Conservation (phyloP, 352 stramenopile genomes). For the Pythium rishiriense region DNA sequence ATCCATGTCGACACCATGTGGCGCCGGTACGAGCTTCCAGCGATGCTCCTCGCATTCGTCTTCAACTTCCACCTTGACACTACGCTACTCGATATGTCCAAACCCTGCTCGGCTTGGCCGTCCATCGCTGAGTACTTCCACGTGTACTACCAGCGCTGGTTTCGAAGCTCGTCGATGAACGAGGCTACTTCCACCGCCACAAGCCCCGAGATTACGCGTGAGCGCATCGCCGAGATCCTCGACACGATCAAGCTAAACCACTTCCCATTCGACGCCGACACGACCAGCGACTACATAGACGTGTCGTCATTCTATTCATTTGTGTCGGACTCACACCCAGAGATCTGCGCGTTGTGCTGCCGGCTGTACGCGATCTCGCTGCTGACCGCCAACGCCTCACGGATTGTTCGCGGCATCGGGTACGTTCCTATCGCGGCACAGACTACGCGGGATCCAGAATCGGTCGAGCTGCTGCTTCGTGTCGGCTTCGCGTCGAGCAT, state of each 20-base stretch:
- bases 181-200: neutral
- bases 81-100: conserved; percentile 51
- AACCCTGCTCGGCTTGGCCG: conserved; percentile 49
- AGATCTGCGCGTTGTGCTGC: conserved; percentile 80
- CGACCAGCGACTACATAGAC: conserved; percentile 73
- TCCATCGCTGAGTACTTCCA: conserved; percentile 65
- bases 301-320: conserved; percentile 87
- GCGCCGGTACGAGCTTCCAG: conserved; percentile 70
- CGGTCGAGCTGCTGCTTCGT: conserved; percentile 64
- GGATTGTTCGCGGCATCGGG: conserved; percentile 59
- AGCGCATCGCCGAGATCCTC: conserved; percentile 50
- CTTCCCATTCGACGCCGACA: conserved; percentile 74
- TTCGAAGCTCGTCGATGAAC: conserved; percentile 23
- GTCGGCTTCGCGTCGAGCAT: conserved; percentile 67
- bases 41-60: conserved; percentile 73
- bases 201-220: conserved; percentile 30
- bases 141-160: conserved; percentile 71
- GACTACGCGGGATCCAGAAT: conserved; percentile 44
- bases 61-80: conserved; percentile 81
- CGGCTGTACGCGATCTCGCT: conserved; percentile 72
- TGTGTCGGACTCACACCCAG: conserved; percentile 73
- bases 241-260: conserved; percentile 62
- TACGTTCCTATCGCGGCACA: conserved; percentile 57
- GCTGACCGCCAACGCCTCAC: conserved; percentile 51
- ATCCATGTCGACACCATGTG: conserved; percentile 60